Evolutionary conservation across 805 yeast genomes (phyloP), one percentile per base, ranked within the genome.

Genomic region (Candida easanensis): DNA sequence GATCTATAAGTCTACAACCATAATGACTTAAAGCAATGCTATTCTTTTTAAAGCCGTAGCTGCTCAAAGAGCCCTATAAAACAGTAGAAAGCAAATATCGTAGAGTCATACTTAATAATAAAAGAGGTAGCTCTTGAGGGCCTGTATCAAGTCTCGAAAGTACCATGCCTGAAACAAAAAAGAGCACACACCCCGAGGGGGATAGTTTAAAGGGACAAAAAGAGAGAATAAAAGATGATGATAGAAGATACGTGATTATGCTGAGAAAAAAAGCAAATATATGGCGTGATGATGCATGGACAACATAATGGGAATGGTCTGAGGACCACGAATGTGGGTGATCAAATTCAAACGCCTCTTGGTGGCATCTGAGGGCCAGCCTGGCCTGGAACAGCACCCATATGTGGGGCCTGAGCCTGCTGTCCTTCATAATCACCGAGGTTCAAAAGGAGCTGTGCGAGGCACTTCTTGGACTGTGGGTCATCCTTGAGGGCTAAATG

Each of bases 391-490:
- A 27, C 39, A 6, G 13, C 11, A 23, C 30, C 39, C 46, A 43
- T 34, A 15, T 38, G 46, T 23, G 46, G 46, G 3, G 18, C 44
- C 39, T 46, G 50, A 19, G 46, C 39, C 34, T 40, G 50, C 32
- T 56, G 59, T 2, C 52, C 53, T 18, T 58, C 62, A 38, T 54
- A 54, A 44, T 77, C 80, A 38, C 76, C 70, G 49, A 87, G 71
- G 52, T 83, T 84, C 41, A 83, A 72, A 49, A 91, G 71, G 36
- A 93, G 71, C 64, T 90, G 96, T 3, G 89, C 82, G 48, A 93
- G 70, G 59, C 97, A 88, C 53, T 89, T 77, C 58, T 86, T 88
- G 7, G 97, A 88, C 13, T 90, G 88, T 3, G 79, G 77, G 58
- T 91, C 99, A 54, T 91, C 98, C 54, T 83, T 80, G 42, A 91